phyloP scores from a whole-genome alignment of 2,329 filamentous ascomycete genomes.

The Aspergillus cejpii region DNA sequence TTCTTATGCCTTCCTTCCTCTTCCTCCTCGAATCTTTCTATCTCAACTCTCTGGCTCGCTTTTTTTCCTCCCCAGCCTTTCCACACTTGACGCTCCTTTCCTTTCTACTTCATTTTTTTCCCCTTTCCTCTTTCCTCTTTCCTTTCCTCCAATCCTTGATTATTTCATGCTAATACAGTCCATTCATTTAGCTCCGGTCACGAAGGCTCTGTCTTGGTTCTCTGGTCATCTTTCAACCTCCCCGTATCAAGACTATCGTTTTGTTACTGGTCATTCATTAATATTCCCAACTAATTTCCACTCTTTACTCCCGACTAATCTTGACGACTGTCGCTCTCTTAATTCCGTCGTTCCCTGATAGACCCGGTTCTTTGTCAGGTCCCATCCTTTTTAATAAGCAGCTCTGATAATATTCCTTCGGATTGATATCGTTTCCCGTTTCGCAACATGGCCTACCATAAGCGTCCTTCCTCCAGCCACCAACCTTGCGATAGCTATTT shows the following conservation, averaged over 20 bases:
- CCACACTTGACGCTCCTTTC: conserved; percentile 5
- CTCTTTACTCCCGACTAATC: conserved; percentile 46
- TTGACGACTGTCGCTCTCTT: conserved; percentile 48
- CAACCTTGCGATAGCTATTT: conserved; percentile 64
- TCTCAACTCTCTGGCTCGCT: conserved; percentile 6
- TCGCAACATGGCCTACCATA: conserved; percentile 51
- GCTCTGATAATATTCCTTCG: conserved; percentile 18
- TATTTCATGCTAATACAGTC: conserved; percentile 28
- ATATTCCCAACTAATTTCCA: conserved; percentile 52
- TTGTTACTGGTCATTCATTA: conserved; percentile 41
- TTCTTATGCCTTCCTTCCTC: conserved; percentile 7
- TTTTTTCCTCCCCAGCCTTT: conserved; percentile 7
- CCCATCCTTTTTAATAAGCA: conserved; percentile 37
- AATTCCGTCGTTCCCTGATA: conserved; percentile 38
- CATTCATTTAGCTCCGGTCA: conserved; percentile 30
- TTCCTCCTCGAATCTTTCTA: conserved; percentile 11
- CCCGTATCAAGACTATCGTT: conserved; percentile 38
- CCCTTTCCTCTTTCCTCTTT: conserved; percentile 12
- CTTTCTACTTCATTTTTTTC: conserved; percentile 10
- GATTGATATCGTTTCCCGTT: conserved; percentile 20
- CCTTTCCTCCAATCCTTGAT: conserved; percentile 18
- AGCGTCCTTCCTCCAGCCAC: conserved; percentile 47
- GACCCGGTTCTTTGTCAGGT: conserved; percentile 36
- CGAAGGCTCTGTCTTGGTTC: conserved; percentile 26
- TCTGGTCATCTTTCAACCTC: conserved; percentile 22